Conservation (phyloP, 345 rosid species). For the Eucalyptus melliodora region DNA sequence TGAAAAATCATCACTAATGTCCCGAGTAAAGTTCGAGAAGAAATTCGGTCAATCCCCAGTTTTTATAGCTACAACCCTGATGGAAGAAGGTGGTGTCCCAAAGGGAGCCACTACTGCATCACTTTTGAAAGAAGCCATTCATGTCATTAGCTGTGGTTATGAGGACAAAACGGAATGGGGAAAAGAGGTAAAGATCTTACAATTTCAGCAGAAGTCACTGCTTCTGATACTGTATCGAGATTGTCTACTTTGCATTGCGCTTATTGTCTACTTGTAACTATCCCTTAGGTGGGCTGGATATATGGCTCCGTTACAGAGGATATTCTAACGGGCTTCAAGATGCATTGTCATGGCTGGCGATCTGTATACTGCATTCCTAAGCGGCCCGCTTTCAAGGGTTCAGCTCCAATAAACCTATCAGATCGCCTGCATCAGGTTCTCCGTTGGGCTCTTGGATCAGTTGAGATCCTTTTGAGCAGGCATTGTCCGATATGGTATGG, state of each 20-base stretch:
- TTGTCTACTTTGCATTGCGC: background rate
- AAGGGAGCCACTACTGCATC: constrained; percentile 32
- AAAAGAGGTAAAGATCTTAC: constrained; percentile 21
- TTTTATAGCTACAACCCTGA: constrained; percentile 28
- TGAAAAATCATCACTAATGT: constrained; percentile 27
- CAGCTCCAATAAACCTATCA: constrained; percentile 68
- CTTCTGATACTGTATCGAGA: background rate
- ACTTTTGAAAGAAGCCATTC: constrained; percentile 63
- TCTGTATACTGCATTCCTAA: constrained; percentile 57
- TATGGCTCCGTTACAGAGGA: constrained; percentile 80
- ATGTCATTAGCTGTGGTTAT: constrained; percentile 60
- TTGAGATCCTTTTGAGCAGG: constrained; percentile 59
- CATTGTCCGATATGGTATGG: constrained; percentile 78
- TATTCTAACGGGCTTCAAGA: constrained; percentile 66
- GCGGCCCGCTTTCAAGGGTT: constrained; percentile 60
- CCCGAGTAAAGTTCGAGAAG: constrained; percentile 43
- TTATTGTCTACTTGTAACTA: background rate
- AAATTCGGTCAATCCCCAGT: constrained; percentile 51
- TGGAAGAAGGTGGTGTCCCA: constrained; percentile 49
- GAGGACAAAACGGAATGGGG: constrained; percentile 78
- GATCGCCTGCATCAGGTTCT: constrained; percentile 73
- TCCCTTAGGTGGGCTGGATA: constrained; percentile 57
- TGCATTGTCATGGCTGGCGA: constrained; percentile 77
- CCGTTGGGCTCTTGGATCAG: constrained; percentile 68
- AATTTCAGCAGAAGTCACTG: background rate